phyloP scores from a whole-genome alignment of 768 basidiomycete species.

The Lentinus brumalis region DNA sequence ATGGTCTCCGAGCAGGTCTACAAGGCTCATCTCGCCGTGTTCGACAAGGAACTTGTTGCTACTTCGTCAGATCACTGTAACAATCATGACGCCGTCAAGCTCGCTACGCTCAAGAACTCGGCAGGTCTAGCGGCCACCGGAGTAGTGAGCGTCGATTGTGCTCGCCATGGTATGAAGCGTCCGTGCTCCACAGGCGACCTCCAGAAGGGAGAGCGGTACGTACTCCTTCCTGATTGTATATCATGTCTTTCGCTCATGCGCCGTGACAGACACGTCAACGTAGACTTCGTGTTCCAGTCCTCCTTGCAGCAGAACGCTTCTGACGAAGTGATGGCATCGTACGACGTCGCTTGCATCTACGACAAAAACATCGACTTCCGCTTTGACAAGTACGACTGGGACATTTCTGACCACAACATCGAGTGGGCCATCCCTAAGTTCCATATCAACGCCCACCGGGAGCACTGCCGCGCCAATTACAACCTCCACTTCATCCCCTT shows the following conservation, averaged over 20 bases:
- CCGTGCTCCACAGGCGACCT: constrained; percentile 28
- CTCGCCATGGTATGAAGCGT: constrained; percentile 26
- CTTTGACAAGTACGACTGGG: neutral
- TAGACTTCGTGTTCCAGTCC: constrained; percentile 25
- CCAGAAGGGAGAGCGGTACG: constrained; percentile 29
- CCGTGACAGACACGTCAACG: constrained; percentile 21
- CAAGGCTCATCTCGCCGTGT: constrained; percentile 17
- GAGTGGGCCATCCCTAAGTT: constrained; percentile 37
- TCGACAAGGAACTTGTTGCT: constrained; percentile 18
- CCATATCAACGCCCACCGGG: constrained; percentile 39
- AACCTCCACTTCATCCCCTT: constrained; percentile 34
- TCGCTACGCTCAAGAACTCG: constrained; percentile 10
- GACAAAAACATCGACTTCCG: neutral
- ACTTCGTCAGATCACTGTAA: constrained; percentile 20
- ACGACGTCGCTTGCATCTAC: constrained; percentile 23
- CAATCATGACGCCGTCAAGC: constrained; percentile 18
- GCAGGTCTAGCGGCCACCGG: constrained; percentile 16
- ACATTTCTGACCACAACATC: neutral
- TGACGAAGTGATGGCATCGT: constrained; percentile 9
- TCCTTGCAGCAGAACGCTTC: neutral
- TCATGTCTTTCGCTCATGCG: neutral
- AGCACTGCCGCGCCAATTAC: constrained; percentile 31
- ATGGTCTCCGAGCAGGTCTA: constrained; percentile 28
- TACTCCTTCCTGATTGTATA: too few relatives aligned
- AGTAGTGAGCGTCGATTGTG: constrained; percentile 18